Evolutionary conservation across 768 basidiomycete genomes (phyloP).

Genomic region (Kwoniella shandongensis): DNA sequence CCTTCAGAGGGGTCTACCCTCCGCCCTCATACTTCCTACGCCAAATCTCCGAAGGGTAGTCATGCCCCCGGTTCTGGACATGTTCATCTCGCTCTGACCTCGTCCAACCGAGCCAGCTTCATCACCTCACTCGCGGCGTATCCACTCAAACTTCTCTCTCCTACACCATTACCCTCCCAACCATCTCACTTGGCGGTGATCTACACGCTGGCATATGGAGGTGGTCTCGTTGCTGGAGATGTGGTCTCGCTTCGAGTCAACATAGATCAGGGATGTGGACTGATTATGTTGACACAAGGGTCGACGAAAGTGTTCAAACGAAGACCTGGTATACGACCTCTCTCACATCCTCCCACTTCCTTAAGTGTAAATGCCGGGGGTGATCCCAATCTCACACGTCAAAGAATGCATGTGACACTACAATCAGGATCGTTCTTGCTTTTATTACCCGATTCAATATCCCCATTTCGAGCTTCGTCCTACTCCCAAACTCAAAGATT

Average conservation of each 20-base stretch:
- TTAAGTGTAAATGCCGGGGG: not conserved
- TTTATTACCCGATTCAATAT: conserved; percentile 87
- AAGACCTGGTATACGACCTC: conserved; percentile 58
- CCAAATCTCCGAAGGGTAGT: not conserved
- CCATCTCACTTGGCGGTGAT: conserved; percentile 63
- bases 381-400: conserved; percentile 57
- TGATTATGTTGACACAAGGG: conserved; percentile 84
- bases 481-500: conserved; percentile 86
- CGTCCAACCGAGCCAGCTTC: conserved; percentile 54
- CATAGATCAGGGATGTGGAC: conserved; percentile 61
- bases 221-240: conserved; percentile 88
- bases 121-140: conserved; percentile 75
- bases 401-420: conserved; percentile 65
- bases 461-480: conserved; percentile 79
- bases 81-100: conserved; percentile 24
- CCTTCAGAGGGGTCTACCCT: too few relatives aligned
- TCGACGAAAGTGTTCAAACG: conserved; percentile 89
- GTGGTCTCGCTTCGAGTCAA: conserved; percentile 64
- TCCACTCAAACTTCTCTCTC: conserved; percentile 83
- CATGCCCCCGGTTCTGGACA: conserved; percentile 23
- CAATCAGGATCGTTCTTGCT: conserved; percentile 63
- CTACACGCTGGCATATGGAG: conserved; percentile 84
- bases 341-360: conserved; percentile 40
- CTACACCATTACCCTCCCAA: conserved; percentile 57
- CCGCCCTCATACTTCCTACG: too few relatives aligned